A percentile compares a stretch with the other conserved stretches of the same genome.
These are phyloP conservation scores for Mycosphaerella arachidis DNA, from an alignment of 2,329 filamentous ascomycete species.

Conservation along the genomic window DNA sequence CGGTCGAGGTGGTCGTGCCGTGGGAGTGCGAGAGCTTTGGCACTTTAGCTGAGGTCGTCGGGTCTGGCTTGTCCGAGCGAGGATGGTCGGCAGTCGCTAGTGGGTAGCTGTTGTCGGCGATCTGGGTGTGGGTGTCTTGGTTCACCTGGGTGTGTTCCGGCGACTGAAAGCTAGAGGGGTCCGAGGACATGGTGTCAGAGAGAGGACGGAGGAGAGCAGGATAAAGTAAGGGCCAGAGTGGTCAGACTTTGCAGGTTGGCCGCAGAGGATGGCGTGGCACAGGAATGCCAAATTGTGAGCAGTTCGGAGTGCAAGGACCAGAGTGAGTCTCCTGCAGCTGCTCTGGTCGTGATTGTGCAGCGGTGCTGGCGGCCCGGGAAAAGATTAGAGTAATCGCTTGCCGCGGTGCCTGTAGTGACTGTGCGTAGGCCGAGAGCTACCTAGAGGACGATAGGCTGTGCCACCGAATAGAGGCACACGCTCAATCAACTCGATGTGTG, in stretches of 20 bases:
- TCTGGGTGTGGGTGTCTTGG: constrained; percentile 1
- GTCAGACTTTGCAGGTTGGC: background rate
- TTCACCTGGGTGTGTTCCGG: background rate
- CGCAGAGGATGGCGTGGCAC: background rate
- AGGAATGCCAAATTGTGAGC: background rate
- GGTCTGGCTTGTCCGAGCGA: constrained; percentile 23
- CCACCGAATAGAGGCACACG: background rate
- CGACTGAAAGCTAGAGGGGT: background rate
- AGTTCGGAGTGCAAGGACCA: background rate
- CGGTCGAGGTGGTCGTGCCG: background rate
- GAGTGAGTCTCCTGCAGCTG: background rate
- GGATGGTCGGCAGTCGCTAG: constrained; percentile 26
- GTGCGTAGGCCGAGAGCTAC: background rate
- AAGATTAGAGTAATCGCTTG: background rate
- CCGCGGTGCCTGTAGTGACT: background rate
- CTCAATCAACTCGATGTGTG: background rate
- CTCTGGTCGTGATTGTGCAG: background rate
- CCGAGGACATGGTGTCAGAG: background rate
- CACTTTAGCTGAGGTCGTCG: constrained; percentile 15
- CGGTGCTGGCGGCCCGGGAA: background rate
- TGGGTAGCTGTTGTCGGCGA: constrained; percentile 6
- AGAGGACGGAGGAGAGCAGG: background rate
- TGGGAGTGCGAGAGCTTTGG: background rate
- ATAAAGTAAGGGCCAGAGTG: background rate
- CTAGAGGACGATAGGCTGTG: background rate